Evolutionary conservation across 1,139 yeast genomes (phyloP), one percentile per base, ranked within the genome.

Genomic region (Yamadazyma conglobata): DNA sequence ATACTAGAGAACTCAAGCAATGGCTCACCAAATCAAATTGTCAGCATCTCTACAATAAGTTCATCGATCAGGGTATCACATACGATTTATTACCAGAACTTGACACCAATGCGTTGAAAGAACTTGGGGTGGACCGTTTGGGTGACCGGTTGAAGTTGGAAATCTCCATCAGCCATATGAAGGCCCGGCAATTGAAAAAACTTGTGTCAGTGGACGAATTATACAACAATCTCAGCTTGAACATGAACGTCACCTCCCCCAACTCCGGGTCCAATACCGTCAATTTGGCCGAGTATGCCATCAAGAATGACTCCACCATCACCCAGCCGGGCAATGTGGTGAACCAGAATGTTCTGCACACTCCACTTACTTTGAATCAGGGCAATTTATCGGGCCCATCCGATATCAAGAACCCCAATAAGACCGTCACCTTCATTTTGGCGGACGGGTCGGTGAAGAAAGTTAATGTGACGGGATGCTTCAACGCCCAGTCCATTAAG

Each of bases 71-170:
- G 47, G 82, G 77, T 18, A 73, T 87, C 39, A 69, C 79, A 0
- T 57, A 70, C 25, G 84, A 77, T 28, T 58, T 86, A 5, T 52
- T 85, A 10, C 60, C 77, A 2, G 83, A 77, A 38, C 56, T 88
- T 29, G 96, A 87, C 48, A 67, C 73, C 22, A 66, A 59, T n/a
- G 74, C 88, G 1, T 66, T 91, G 33, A 72, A 70, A 33, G 94
- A 83, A 39, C 54, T 91, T 6, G 96, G 96, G 0, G 59, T 91
- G n/a, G 44, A 45, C 12, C 81, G 77, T 43, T 73, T 91, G 7
- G 97, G 97, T 1, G 97, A 91, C 52, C 63, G 96, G 19, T 65
- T 91, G 20, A 64, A 81, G 19, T 52, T 86, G 6, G 77, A 77
- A 43, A 60, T 77, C 13, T 78, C 81, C 34, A 60, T 79, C 19